Base-by-base conservation (phyloP, 2,329 filamentous ascomycete genomes). In the Curvularia sp. region DNA sequence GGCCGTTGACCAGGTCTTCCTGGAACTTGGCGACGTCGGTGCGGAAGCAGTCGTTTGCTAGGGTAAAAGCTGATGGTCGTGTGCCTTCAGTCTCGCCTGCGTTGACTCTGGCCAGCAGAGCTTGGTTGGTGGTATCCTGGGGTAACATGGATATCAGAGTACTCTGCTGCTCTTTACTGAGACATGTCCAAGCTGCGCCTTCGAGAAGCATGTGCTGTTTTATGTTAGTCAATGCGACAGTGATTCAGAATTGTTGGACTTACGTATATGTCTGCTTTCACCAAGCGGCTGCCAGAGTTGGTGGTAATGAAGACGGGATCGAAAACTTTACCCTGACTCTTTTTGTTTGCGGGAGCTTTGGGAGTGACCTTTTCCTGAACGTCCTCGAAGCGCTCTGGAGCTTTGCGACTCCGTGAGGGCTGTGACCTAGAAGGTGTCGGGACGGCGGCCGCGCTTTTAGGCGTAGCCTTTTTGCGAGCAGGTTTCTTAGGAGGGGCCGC, bases 1-100 rank as follows among this genome's bases (percentile, higher is more conserved):
- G 81, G 2, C 87, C 87, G 26, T 81, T 77, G 22, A 72, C 72
- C 1, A 89, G 77, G 63, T 89, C 85, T 3, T 81, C 70, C 67
- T 87, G 82, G 68, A 85, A 88, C 50, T 81, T 78, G 18, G 82
- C 81, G 39, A 87, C 71, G 43, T 80, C 83, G 20, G 82, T 81
- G 22, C 82, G 79, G 73, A 86, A 85, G 56, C 81, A 78, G 46
- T 78, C 76, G 22, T 73, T 82, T 69, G 50, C 63, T 6, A 62
- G 46, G 18, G 52, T 64, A 31, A 72, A 70, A n/a, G 69, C 66
- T 35, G 59, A 49, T 4, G 74, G 75, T 1, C 69, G 62, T 7
- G 63, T 61, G 18, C 53, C 55, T 22, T 60, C 61, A 0, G 54
- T 62, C 5, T 62, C 62, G 18, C 67, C 69, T 10, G 52, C 50